Percentiles rank a stretch among this genome's conserved stretches.
Evolutionary conservation across 1,139 yeast species (phyloP).

Genomic region (Candida freyschussii): DNA sequence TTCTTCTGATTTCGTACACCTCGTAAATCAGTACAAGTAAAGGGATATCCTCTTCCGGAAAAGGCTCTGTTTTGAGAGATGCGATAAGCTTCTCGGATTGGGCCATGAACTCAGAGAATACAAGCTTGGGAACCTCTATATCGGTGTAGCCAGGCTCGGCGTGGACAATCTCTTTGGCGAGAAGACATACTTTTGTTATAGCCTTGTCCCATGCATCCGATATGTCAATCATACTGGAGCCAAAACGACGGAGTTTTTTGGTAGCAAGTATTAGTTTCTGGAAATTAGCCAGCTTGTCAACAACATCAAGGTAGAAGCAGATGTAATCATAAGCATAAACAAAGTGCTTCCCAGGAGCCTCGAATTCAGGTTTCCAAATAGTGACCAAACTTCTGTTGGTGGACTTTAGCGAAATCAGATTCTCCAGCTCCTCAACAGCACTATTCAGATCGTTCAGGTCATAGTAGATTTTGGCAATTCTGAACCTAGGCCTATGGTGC

Average conservation of each 20-base stretch:
- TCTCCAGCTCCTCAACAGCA: slow-evolving; percentile 63
- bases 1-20: slow-evolving; percentile 58
- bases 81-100: slow-evolving; percentile 36
- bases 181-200: slow-evolving; percentile 44
- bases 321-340: slow-evolving; percentile 71
- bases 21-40: slow-evolving; percentile 45
- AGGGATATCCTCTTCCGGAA: slow-evolving; percentile 32
- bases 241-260: slow-evolving; percentile 69
- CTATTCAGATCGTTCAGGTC: slow-evolving; percentile 45
- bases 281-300: slow-evolving; percentile 52
- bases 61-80: slow-evolving; percentile 20
- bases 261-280: slow-evolving; percentile 54
- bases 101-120: slow-evolving; percentile 42
- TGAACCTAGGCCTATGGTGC: slow-evolving; percentile 83
- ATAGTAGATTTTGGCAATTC: slow-evolving; percentile 60
- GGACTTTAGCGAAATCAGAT: slow-evolving; percentile 61
- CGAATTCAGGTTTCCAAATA: slow-evolving; percentile 92
- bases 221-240: slow-evolving; percentile 65
- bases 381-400: slow-evolving; percentile 69
- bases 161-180: slow-evolving; percentile 42
- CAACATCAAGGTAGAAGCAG: slow-evolving; percentile 52
- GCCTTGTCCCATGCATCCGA: slow-evolving; percentile 60
- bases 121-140: slow-evolving; percentile 40
- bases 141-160: slow-evolving; percentile 53
- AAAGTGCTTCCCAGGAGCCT: slow-evolving; percentile 91